Evolutionary conservation across 352 stramenopile genomes (phyloP), one percentile per base, ranked within the genome.

Genomic region (Blastocystis hominis): DNA sequence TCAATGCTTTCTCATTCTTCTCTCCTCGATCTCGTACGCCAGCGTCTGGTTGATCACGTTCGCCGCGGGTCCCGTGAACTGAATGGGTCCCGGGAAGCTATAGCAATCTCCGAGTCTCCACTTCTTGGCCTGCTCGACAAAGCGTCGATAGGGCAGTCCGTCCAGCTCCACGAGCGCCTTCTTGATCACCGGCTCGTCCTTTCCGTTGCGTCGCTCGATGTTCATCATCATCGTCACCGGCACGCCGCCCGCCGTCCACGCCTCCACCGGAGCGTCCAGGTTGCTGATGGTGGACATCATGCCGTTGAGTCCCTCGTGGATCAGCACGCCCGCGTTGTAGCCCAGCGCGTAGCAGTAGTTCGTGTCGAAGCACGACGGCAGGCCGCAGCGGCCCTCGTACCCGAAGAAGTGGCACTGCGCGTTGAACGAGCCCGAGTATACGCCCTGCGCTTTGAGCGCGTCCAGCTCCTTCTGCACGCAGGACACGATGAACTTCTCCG

Each of bases 211-310:
- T 20, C 81, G 56, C 86, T 92, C 90, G 75, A 92, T 92, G 86
- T 91, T 89, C 61, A 91, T 91, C 90, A 92, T 91, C 80, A 89
- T 91, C 63, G 90, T 92, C 61, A 91, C 86, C 30, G 90, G 90
- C 50, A 91, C 88, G 54, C 90, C 90, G 46, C 90, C 90, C 50
- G 88, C 76, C 15, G 53, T 89, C 90, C 90, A 92, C 24, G 90
- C 75, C 53, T 91, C 86, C 47, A 90, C 81, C 20, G 88, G 81
- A 34, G 38, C 24, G 44, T 64, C 66, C 20, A 87, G 69, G 50
- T 87, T 87, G 34, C 77, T 69, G 69, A 87, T 87, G 13, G 66
- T 87, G 3, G 72, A 84, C 72, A 84, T 84, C 59, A 55, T 89
- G 0, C 88, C 89, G 66, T 80, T 91, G 42, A 88, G 64, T 10